Evolutionary conservation across 495 filamentous ascomycete genomes (phyloP), one percentile per base, ranked within the genome.

Genomic region (Penicillium tannophilum): DNA sequence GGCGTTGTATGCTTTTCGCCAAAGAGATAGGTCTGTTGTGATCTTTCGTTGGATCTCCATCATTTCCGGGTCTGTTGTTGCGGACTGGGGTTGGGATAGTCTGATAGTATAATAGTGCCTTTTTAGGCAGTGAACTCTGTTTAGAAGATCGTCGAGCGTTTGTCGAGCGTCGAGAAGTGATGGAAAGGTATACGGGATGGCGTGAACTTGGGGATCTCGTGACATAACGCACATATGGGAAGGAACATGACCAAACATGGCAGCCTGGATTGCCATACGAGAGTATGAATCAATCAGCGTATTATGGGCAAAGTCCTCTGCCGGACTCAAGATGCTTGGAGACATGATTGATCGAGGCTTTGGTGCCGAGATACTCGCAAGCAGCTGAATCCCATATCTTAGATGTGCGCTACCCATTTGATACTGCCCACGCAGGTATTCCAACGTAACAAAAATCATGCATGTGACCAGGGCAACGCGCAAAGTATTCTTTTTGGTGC

Each of bases 391-490:
- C 2, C 79, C 79, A 52, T 65, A 75, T 52, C 75, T 71, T 7
- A 86, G 71, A 67, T 86, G 83, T 7, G 66, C 60, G 41, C 70
- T 72, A 7, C 75, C 79, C 14, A 73, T 62, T 16, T 58, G 43
- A 59, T 76, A 79, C 44, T 75, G 68, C 1, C 81, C 82, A 11
- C 74, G 76, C 16, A 85, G 61, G 23, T 75, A 77, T 55, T 86
- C 83, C 50, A 82, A 66, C 20, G 74, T 73, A 30, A 80, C 70
- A 59, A 85, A 85, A 2, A 85, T 30, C 48, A 80, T 62, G 60
- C 84, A 86, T 7, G 79, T 74, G 39, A 81, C 72, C 30, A 85
- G 73, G 20, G 76, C 72, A 43, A 82, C 58, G 11, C 66, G 71
- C 7, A 64, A 28, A 12, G 64, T 64, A 17, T 67, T 36, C 9